phyloP scores from a whole-genome alignment of 495 filamentous ascomycete species.

The Cryomyces antarcticus region DNA sequence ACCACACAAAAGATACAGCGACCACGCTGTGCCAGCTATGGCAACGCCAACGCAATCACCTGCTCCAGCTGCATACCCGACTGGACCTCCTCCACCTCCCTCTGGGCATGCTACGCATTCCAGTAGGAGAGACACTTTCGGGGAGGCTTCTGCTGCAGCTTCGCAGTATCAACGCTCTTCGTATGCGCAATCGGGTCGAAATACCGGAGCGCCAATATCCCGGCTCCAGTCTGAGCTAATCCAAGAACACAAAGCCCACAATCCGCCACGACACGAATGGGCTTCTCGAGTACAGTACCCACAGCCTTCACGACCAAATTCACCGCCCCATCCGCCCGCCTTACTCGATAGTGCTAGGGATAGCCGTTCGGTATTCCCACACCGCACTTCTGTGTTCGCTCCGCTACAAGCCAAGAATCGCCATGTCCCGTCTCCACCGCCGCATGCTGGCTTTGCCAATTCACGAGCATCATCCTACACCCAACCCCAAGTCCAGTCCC shows the following conservation, averaged over 20 bases:
- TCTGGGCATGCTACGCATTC: background rate
- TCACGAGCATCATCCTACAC: slow-evolving; percentile 1
- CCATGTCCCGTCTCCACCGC: slow-evolving; percentile 1
- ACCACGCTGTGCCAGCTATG: slow-evolving; percentile 2
- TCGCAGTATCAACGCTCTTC: background rate
- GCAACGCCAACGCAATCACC: slow-evolving; percentile 4
- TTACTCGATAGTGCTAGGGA: background rate
- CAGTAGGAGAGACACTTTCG: slow-evolving; percentile 4
- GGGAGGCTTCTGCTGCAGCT: slow-evolving; percentile 1
- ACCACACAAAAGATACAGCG: slow-evolving; percentile 6
- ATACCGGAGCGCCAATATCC: background rate
- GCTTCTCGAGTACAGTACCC: background rate
- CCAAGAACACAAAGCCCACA: background rate
- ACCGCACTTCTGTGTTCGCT: background rate
- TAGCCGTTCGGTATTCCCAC: background rate
- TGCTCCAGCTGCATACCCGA: slow-evolving; percentile 1
- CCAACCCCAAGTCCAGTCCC: background rate
- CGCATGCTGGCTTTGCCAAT: slow-evolving; percentile 1
- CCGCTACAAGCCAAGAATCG: background rate
- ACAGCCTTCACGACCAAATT: background rate
- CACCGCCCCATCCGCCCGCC: background rate
- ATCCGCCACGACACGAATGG: background rate
- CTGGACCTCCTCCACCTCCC: too few relatives aligned
- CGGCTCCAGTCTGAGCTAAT: background rate
- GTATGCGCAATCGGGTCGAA: too few relatives aligned